These are phyloP conservation scores for Suillus hirtellus DNA, from an alignment of 768 basidiomycete species.

Conservation along the genomic window DNA sequence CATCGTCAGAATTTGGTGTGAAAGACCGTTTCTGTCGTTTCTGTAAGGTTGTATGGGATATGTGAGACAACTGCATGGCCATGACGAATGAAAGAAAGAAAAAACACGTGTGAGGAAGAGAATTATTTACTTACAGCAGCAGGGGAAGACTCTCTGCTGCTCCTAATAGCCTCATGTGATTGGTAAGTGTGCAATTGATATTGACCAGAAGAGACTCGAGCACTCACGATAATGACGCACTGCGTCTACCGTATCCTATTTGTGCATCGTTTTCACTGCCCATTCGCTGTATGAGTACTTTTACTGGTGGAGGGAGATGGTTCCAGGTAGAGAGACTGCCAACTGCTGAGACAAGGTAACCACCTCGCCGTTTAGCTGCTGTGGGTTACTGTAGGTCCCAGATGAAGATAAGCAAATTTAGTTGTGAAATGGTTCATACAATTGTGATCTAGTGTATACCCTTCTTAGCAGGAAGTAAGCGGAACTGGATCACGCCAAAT, in stretches of 20 bases:
- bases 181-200: slow-evolving; percentile 6
- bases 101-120: slow-evolving; percentile 1
- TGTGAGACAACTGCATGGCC: slow-evolving; percentile 5
- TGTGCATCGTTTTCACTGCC: slow-evolving; percentile 27
- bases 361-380: slow-evolving; percentile 3
- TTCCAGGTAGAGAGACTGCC: not conserved
- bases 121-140: slow-evolving; percentile 36
- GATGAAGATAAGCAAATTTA: not conserved
- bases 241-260: slow-evolving; percentile 33
- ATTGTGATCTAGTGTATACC: not conserved
- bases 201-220: slow-evolving; percentile 1
- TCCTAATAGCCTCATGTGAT: slow-evolving; percentile 37
- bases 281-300: slow-evolving; percentile 8
- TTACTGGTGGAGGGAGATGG: not conserved
- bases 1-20: slow-evolving; percentile 56
- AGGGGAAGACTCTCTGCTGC: slow-evolving; percentile 60
- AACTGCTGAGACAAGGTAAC: not conserved
- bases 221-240: slow-evolving; percentile 40
- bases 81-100: not conserved
- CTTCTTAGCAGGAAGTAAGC: slow-evolving; percentile 2
- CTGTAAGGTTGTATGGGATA: slow-evolving; percentile 26
- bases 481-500: not conserved
- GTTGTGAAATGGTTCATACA: not conserved
- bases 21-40: slow-evolving; percentile 48
- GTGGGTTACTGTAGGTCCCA: slow-evolving; percentile 1